Base-by-base conservation (phyloP, 129 eudicot species). In the Flaveria robusta region DNA sequence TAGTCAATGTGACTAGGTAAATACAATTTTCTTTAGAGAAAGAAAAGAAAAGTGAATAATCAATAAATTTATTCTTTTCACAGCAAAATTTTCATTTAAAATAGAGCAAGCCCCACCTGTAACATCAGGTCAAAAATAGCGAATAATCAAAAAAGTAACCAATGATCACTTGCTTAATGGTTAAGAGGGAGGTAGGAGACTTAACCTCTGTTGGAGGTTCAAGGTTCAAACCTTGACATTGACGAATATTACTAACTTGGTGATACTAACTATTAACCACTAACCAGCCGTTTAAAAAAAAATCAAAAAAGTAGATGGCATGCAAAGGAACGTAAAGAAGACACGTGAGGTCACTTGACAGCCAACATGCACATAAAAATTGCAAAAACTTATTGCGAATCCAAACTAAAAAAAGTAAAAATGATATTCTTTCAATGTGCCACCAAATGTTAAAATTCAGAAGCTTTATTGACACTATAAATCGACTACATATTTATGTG, bases 301-400 rank as follows among this genome's bases (percentile, higher is more conserved):
- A 26, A 60, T 24, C 41, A 60, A 24, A 41, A 63, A 39, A 41
- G 26, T 18, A 19, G 50, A 4, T 19, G 4, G 29, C 70, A 66
- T 66, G 71, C 8, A 41, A 41, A 18, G n/a, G 42, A 34, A 65
- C 49, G 70, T 16, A 65, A 56, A 9, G 26, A 66, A 37, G 19
- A 26, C 71, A 66, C 51, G 51, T 66, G 46, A 37, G 71, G 51
- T 66, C 71, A 37, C 27, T 51, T 39, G 71, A 66, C 15, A n/a
- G 11, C 8, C 46, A 37, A 66, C 71, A 39, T 66, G 51, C 51
- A 39, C 16, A 66, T 66, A 9, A 37, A 34, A 66, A 12, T 62
- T 27, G 6, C 14, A 55, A 55, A 22, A 55, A 59, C 3, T 9
- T 13, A 26, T 11, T 26, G 67, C 26, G 67, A 60, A 60, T 26